Evolutionary conservation across 441 rosid genomes (phyloP), one percentile per base, ranked within the genome.

Genomic region (Populus tomentosa): DNA sequence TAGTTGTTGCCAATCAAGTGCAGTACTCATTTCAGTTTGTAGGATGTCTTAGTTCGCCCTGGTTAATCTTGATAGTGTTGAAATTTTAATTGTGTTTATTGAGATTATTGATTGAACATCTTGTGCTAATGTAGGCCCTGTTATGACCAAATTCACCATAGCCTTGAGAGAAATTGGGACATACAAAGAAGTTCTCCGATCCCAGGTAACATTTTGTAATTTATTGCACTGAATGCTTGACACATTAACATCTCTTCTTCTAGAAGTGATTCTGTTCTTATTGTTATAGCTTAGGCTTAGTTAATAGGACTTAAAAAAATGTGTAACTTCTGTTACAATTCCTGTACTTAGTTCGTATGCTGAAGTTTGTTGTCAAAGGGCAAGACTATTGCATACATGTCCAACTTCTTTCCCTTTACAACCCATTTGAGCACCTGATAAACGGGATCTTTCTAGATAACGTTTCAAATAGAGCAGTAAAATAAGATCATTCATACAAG

Each of bases 91-190:
- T 50, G n/a, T 67, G 23, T 16, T 33, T 67, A 10, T 20, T 71
- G 38, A 53, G 62, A 56, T 72, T 67, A 40, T 77, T 75, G 75
- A 75, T 62, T 53, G 59, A 42, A 59, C 78, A 16, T 79, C 81
- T 79, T 79, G 81, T 80, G 23, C 35, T 85, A 76, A 3, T 77
- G 30, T 84, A 95, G 99, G 99, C 67, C 99, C 99, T 75, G 99
- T 97, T 75, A 97, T 97, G 99, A 97, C 98, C 69, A 97, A 97
- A 85, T 97, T 95, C 86, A 97, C 98, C 56, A 95, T 97, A 87
- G 99, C 99, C 7, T 81, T 97, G 88, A 90, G 99, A 83, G 99
- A 97, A 84, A 95, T 97, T 83, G 99, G 98, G 75, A 97, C 99
- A 53, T 95, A 97, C 86, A 97, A 97, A 80, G 99, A 97, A 87